phyloP scores from a whole-genome alignment of 352 stramenopile species.

The Aphanomyces euteiches region DNA sequence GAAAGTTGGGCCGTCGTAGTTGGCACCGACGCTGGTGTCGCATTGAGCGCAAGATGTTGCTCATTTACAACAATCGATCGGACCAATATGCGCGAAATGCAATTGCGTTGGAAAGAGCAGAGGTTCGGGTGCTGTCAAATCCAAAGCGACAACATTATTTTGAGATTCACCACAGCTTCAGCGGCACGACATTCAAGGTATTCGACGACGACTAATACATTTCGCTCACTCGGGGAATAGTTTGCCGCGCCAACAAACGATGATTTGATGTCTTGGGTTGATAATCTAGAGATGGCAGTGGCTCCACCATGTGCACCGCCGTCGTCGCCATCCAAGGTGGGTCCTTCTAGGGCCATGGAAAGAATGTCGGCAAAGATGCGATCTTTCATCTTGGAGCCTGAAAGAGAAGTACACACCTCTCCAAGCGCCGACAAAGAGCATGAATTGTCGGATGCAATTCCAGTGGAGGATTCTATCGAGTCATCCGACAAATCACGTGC shows the following conservation, averaged over 20 bases:
- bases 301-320: slow-evolving; percentile 48
- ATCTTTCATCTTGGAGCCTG: slow-evolving; percentile 55
- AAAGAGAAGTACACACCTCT: background rate
- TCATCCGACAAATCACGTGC: slow-evolving; percentile 40
- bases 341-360: slow-evolving; percentile 45
- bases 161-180: slow-evolving; percentile 68
- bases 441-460: slow-evolving; percentile 11
- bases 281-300: slow-evolving; percentile 45
- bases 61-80: slow-evolving; percentile 54
- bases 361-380: slow-evolving; percentile 76
- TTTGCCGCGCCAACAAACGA: slow-evolving; percentile 64
- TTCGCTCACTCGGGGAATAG: background rate
- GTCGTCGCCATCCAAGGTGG: slow-evolving; percentile 42
- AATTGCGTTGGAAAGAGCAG: slow-evolving; percentile 59
- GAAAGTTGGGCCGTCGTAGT: slow-evolving; percentile 68
- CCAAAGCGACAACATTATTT: slow-evolving; percentile 75
- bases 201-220: too few relatives aligned
- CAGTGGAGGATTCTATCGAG: slow-evolving; percentile 24
- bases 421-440: slow-evolving; percentile 33
- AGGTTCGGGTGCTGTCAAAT: slow-evolving; percentile 62
- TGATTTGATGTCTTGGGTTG: slow-evolving; percentile 58
- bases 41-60: slow-evolving; percentile 67
- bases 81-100: slow-evolving; percentile 57
- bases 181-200: slow-evolving; percentile 61
- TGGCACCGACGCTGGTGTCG: slow-evolving; percentile 74